A percentile compares a stretch with the other conserved stretches of the same genome.
These are phyloP conservation scores for Cryphonectria carpinicola DNA, from an alignment of 2,329 filamentous ascomycete genomes.

Conservation along the genomic window DNA sequence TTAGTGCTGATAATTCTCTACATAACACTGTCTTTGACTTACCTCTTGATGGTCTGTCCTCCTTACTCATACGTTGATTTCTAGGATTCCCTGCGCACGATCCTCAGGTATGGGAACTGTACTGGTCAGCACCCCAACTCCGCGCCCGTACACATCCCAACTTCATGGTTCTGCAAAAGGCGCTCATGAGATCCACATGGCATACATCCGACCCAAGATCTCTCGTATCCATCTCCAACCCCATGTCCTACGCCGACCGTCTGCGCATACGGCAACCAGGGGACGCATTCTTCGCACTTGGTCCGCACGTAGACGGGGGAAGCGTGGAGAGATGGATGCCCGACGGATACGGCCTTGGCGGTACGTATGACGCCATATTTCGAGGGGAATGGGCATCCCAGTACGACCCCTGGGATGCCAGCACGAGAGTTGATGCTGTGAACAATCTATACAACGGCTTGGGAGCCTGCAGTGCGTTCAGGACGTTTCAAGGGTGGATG, in stretches of 20 bases:
- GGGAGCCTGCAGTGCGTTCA: constrained; percentile 81
- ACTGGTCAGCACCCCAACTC: constrained; percentile 73
- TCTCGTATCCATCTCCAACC: constrained; percentile 55
- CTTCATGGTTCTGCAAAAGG: constrained; percentile 62
- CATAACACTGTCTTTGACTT: background rate
- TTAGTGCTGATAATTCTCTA: background rate
- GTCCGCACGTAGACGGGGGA: constrained; percentile 75
- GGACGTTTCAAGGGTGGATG: constrained; percentile 91
- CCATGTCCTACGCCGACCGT: constrained; percentile 71
- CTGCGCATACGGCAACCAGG: constrained; percentile 74
- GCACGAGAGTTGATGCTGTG: constrained; percentile 67
- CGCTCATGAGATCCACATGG: constrained; percentile 53
- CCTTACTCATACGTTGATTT: background rate
- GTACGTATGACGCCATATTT: constrained; percentile 75
- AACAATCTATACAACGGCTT: constrained; percentile 80
- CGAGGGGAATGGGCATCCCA: constrained; percentile 72
- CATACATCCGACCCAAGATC: constrained; percentile 31
- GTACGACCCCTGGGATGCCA: constrained; percentile 82
- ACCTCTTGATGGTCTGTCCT: background rate
- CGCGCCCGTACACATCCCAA: constrained; percentile 69
- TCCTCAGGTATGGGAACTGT: constrained; percentile 75
- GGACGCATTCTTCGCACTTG: constrained; percentile 71
- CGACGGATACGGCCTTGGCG: constrained; percentile 66
- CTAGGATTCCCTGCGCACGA: constrained; percentile 67
- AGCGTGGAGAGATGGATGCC: constrained; percentile 77